These are phyloP conservation scores for Akebia trifoliata DNA, from an alignment of 164 flowering plant species.

Conservation along the genomic window DNA sequence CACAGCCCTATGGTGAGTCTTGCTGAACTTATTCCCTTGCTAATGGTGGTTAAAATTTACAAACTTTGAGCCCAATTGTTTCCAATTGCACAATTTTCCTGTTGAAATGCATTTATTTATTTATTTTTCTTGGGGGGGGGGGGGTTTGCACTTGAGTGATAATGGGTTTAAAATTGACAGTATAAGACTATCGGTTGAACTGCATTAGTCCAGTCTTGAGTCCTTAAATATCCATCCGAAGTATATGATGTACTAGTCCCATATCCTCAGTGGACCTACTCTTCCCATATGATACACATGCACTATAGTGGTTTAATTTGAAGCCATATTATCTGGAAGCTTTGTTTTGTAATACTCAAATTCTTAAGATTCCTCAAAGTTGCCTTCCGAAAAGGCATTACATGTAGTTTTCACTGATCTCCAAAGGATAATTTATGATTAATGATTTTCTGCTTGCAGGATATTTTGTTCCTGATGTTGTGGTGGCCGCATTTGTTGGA, in stretches of 20 bases:
- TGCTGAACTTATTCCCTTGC: conserved; percentile 5
- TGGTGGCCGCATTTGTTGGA: conserved; percentile 75
- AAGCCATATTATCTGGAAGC: conserved; percentile 1
- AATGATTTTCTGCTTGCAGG: conserved; percentile 50
- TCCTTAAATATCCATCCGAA: too few relatives aligned
- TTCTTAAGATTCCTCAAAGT: not conserved
- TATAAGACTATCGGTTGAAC: too few relatives aligned
- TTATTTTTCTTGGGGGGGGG: too few relatives aligned
- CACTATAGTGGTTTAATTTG: not conserved
- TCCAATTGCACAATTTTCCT: not conserved
- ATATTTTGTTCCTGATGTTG: conserved; percentile 65
- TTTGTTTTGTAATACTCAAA: not conserved
- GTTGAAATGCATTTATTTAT: not conserved
- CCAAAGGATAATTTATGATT: not conserved
- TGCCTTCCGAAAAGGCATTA: not conserved
- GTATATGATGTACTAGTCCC: too few relatives aligned
- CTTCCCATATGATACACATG: conserved; percentile 1
- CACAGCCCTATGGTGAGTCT: conserved; percentile 89
- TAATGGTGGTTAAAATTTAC: conserved; percentile 4
- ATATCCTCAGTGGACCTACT: too few relatives aligned
- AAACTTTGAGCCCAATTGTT: not conserved
- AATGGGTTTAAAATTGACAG: not conserved
- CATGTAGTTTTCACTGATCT: not conserved
- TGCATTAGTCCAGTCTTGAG: too few relatives aligned
- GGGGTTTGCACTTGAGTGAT: not conserved